Percentiles rank a stretch among this genome's conserved stretches.
Conservation (phyloP, 164 flowering plant genomes). For the Kingdonia uniflora region DNA sequence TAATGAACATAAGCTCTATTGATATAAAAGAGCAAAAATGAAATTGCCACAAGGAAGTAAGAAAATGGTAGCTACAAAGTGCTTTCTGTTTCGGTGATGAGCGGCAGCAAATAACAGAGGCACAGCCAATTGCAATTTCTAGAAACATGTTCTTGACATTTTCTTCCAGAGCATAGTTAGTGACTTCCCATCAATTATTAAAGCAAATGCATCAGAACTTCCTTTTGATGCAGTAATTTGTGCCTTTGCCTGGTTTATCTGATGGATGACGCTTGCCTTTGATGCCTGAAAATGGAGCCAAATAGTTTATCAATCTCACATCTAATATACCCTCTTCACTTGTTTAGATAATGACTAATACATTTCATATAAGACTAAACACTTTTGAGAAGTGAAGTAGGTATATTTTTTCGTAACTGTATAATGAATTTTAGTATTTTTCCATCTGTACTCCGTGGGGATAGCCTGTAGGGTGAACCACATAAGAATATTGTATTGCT, state of each 20-base stretch:
- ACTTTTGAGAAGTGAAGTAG: too few species aligned
- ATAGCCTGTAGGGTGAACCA: too few species aligned
- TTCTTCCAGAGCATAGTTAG: constrained; percentile 48
- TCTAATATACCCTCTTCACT: too few species aligned
- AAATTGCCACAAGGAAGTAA: neutral
- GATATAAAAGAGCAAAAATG: too few species aligned
- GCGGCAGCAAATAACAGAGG: constrained; percentile 87
- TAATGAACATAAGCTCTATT: too few species aligned
- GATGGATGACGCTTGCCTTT: constrained; percentile 35
- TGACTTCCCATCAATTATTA: constrained; percentile 83
- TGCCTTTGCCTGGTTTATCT: constrained; percentile 42
- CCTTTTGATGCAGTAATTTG: constrained; percentile 27
- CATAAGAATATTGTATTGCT: too few species aligned
- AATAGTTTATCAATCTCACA: neutral
- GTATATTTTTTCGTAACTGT: too few species aligned
- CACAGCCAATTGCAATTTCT: constrained; percentile 56
- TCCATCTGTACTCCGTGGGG: too few species aligned
- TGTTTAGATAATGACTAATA: too few species aligned
- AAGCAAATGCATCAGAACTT: constrained; percentile 28
- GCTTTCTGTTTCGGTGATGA: constrained; percentile 93
- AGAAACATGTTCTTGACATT: constrained; percentile 38
- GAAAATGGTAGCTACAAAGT: constrained; percentile 33
- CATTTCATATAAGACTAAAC: too few species aligned
- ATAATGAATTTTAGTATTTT: too few species aligned
- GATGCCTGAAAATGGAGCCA: constrained; percentile 39